Base-by-base conservation (phyloP, 441 rosid genomes). In the Jatropha multifida region DNA sequence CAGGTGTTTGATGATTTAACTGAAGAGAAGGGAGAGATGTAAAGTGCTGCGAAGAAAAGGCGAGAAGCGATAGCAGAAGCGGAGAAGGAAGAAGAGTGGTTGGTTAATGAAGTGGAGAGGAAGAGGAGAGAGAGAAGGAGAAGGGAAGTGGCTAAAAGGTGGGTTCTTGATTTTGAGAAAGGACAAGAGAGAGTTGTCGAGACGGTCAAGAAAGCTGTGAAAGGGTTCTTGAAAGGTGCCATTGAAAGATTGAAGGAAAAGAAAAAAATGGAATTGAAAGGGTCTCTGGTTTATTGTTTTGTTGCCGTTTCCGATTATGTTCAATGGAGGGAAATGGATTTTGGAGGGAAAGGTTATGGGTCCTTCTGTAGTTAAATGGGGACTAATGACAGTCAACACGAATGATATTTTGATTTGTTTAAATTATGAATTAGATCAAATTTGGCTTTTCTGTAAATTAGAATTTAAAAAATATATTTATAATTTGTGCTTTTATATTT, bases 1-100 rank as follows among this genome's bases (percentile, higher is more conserved):
- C 86, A 83, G 13, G 88, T 83, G 71, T 78, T 82, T 38, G 83
- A 76, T 48, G 79, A 49, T 4, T 89, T 74, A n/a, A 78, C 64
- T 9, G 84, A 80, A 74, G 86, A 82, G 81, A 86, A 79, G 1
- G 87, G 81, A 48, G 90, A 80, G 79, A 88, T 75, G 82, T 80
- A 82, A 67, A 72, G 79, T 2, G 88, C 86, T 0, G 83, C 88
- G 14, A 76, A 76, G 82, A 86, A 84, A 40, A 86, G 77, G 62
- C 84, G 87, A 61, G 89, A 79, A 27, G 80, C 79, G 55, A 85
- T 63, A 13, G 80, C 61, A 46, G 84, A 74, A 44, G 80, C 81
- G 27, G 78, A 59, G 71, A 74, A 51, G 18, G 77, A 12, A 0
- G 84, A 60, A 17, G 84, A 73, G 46, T 72, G 77, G 62, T 78